These are phyloP conservation scores for Posidonia australis DNA, from an alignment of 106 monocot species.

Conservation along the genomic window DNA sequence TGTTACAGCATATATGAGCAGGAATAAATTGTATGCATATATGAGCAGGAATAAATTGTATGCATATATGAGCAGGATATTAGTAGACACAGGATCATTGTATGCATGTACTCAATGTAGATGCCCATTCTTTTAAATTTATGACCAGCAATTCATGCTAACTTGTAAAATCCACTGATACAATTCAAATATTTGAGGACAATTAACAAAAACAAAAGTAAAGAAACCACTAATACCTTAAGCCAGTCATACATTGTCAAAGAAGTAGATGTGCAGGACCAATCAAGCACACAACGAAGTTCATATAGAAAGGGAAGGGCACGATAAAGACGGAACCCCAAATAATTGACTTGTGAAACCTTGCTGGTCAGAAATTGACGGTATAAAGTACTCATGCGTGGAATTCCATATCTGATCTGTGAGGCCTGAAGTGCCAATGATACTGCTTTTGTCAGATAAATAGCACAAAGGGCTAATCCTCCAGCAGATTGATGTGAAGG, in stretches of 20 bases:
- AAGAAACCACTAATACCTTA: constrained; percentile 43
- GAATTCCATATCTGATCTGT: constrained; percentile 84
- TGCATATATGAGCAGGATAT: no score
- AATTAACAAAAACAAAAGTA: neutral
- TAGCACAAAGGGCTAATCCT: constrained; percentile 84
- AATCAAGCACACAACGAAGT: constrained; percentile 93
- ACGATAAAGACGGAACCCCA: constrained; percentile 90
- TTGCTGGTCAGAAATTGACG: constrained; percentile 84
- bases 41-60: no score
- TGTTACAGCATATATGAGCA: no score
- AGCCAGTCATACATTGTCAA: constrained; percentile 99
- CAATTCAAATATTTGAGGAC: neutral
- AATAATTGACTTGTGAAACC: constrained; percentile 78
- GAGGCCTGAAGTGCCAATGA: constrained; percentile 80
- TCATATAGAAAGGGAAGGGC: constrained; percentile 94
- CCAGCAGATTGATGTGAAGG: constrained; percentile 50
- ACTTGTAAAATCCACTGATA: neutral
- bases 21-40: no score
- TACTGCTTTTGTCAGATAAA: constrained; percentile 79
- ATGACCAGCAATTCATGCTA: no score
- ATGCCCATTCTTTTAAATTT: no score
- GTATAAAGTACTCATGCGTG: constrained; percentile 81
- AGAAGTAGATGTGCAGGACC: constrained; percentile 93
- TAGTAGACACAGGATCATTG: no score
- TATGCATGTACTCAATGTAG: no score